Evolutionary conservation across 805 yeast genomes (phyloP).

Genomic region (Clavispora vitiphila): DNA sequence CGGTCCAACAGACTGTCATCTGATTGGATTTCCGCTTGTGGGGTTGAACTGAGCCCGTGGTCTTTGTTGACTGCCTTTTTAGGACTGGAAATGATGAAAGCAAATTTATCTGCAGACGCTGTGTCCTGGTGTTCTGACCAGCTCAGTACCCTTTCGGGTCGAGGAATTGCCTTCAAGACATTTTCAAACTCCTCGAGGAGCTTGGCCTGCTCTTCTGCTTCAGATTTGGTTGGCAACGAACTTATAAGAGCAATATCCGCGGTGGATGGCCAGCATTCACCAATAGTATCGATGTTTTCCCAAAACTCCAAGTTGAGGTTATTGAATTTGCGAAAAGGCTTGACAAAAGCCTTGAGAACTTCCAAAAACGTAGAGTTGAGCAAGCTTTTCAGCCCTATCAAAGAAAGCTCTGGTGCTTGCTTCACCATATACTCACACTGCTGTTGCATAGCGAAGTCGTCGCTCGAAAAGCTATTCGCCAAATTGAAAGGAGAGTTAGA

Average conservation of each 20-base stretch:
- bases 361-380: slow-evolving; percentile 34
- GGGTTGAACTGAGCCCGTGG: neutral
- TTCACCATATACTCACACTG: slow-evolving; percentile 22
- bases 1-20: slow-evolving; percentile 18
- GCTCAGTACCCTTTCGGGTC: slow-evolving; percentile 3
- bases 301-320: slow-evolving; percentile 20
- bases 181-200: slow-evolving; percentile 30
- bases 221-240: slow-evolving; percentile 24
- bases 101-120: slow-evolving; percentile 5
- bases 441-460: slow-evolving; percentile 14
- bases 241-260: slow-evolving; percentile 13
- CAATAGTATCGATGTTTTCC: slow-evolving; percentile 27
- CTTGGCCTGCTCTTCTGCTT: slow-evolving; percentile 26
- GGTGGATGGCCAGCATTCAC: slow-evolving; percentile 14
- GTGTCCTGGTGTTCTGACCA: neutral
- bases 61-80: slow-evolving; percentile 4
- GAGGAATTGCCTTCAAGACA: slow-evolving; percentile 16
- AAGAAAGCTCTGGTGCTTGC: slow-evolving; percentile 24
- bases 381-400: slow-evolving; percentile 26
- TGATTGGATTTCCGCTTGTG: neutral
- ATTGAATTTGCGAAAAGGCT: slow-evolving; percentile 27
- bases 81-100: slow-evolving; percentile 17
- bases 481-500: slow-evolving; percentile 22
- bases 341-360: slow-evolving; percentile 28
- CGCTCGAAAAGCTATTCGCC: slow-evolving; percentile 10